Evolutionary conservation across 495 filamentous ascomycete species (phyloP).

Genomic region (Astrothelium subdiscretum): DNA sequence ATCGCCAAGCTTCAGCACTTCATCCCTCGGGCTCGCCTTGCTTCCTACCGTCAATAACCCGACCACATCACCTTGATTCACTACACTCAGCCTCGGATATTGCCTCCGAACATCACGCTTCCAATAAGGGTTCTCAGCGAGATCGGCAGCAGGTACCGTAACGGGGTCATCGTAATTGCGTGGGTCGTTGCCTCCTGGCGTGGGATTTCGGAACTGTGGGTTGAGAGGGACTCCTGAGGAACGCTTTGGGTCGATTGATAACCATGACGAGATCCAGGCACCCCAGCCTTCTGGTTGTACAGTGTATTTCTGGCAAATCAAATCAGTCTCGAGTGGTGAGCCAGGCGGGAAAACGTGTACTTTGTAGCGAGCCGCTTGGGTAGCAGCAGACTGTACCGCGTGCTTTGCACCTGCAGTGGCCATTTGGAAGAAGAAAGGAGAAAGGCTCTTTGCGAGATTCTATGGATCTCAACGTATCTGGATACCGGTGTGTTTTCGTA

Average conservation of each 20-base stretch:
- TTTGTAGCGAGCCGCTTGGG: neutral
- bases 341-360: neutral
- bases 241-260: conserved; percentile 79
- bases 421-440: neutral
- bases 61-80: conserved; percentile 77
- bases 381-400: neutral
- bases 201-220: conserved; percentile 79
- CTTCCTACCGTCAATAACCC: conserved; percentile 77
- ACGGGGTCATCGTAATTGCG: conserved; percentile 76
- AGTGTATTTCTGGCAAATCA: conserved; percentile 74
- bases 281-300: conserved; percentile 84
- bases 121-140: conserved; percentile 98
- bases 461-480: neutral
- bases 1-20: conserved; percentile 65
- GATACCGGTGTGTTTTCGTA: neutral
- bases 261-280: conserved; percentile 63
- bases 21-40: conserved; percentile 65
- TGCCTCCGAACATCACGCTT: conserved; percentile 78
- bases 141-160: conserved; percentile 81
- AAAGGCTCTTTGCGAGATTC: neutral
- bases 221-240: conserved; percentile 88
- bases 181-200: conserved; percentile 71
- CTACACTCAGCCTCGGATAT: conserved; percentile 72
- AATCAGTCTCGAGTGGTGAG: neutral
- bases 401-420: neutral